phyloP scores from a whole-genome alignment of 352 stramenopile genomes.

The Pythium myriotylum region DNA sequence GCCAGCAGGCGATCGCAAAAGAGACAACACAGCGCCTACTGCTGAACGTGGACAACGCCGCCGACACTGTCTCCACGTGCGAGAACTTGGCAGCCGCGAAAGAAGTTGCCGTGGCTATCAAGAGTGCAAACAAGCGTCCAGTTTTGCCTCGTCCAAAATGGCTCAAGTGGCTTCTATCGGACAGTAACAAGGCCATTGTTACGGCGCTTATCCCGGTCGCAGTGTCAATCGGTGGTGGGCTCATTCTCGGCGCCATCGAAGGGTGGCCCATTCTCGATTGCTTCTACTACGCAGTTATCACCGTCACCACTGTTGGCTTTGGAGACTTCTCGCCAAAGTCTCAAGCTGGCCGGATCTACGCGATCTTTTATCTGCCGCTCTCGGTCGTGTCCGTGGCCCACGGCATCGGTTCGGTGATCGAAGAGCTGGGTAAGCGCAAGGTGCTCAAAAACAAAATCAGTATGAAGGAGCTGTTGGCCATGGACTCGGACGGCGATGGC shows the following conservation, averaged over 20 bases:
- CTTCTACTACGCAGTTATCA: conserved; percentile 92
- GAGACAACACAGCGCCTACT: conserved; percentile 56
- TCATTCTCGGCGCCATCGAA: conserved; percentile 63
- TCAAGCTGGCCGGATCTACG: conserved; percentile 62
- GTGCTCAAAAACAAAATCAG: conserved; percentile 75
- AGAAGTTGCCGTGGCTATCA: conserved; percentile 24
- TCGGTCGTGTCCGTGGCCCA: conserved; percentile 68
- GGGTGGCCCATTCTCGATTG: conserved; percentile 78
- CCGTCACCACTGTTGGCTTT: conserved; percentile 90
- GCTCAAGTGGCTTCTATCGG: conserved; percentile 44
- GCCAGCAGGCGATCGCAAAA: conserved; percentile 61
- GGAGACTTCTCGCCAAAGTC: conserved; percentile 76
- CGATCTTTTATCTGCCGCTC: conserved; percentile 85
- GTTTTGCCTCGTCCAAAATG: conserved; percentile 27
- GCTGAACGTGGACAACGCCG: conserved; percentile 47
- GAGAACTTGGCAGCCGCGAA: conserved; percentile 14
- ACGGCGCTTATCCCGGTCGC: conserved; percentile 46
- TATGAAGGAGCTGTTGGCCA: conserved; percentile 72
- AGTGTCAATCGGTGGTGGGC: conserved; percentile 49
- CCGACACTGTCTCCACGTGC: conserved; percentile 12
- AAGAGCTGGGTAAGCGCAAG: conserved; percentile 55
- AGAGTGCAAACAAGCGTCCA: conserved; percentile 2
- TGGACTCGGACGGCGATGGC: conserved; percentile 67
- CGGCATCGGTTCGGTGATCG: conserved; percentile 65
- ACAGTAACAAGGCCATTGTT: conserved; percentile 57